Base-by-base conservation (phyloP, 768 basidiomycete genomes). In the Holtermanniella nyarrowii region DNA sequence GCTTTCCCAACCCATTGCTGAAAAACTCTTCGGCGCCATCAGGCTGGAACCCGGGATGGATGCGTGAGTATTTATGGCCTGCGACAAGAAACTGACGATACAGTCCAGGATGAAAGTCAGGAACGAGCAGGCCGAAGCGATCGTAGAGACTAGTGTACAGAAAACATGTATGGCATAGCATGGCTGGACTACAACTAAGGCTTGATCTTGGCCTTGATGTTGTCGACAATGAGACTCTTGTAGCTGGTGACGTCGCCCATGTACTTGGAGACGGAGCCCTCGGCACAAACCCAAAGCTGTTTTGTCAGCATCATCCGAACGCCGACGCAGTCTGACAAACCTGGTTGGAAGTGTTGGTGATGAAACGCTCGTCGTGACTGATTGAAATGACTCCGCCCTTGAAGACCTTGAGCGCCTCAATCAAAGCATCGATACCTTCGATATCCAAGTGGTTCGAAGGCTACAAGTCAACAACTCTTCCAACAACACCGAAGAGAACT, bases 401-500 rank as follows among this genome's bases (percentile, higher is more conserved):
- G 86, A 85, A 91, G 11, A 74, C 52, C 49, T 70, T 70, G 37
- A 77, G 57, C 4, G 88, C 95, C 3, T 77, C 71, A 84, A 96
- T 95, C 48, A 97, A 76, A 1, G 90, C 95, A 65, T 99, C 95
- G 48, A 96, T 78, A 79, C 93, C 93, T 82, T 87, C 66, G n/a
- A 91, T 88, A 84, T 93, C 90, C 66, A 91, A 76, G 73, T 93
- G 91, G 77, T 93, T 93, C 62, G 88, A 89, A 50, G 89, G 89
- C 84, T 85, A 58, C 22, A 44, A 26, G n/a, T 12, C 26, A 42
- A 44, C 18, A 7, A 37, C 31, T n/a, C n/a, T n/a, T n/a, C n/a
- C n/a, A n/a, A n/a, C n/a, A n/a, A n/a, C n/a, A n/a, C n/a, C n/a
- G 12, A 12, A n/a, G 10, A 3, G 18, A 26, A 68, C 77, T 62